phyloP scores from a whole-genome alignment of 805 yeast species.

The Saturnispora mendoncae region DNA sequence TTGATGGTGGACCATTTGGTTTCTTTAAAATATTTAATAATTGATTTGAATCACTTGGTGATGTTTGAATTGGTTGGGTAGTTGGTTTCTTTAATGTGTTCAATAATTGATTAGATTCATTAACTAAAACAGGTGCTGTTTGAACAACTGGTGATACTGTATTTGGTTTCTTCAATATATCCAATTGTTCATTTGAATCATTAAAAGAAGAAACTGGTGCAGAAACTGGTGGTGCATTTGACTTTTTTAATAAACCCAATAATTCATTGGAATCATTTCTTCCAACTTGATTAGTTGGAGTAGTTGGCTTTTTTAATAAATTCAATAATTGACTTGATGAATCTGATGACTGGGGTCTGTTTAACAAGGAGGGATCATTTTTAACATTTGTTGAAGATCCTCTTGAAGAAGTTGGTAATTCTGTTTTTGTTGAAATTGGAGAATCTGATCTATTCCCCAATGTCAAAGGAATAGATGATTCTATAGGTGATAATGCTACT shows the following conservation, averaged over 20 bases:
- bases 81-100: too few relatives aligned
- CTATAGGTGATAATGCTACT: too few relatives aligned
- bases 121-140: neutral
- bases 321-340: conserved; percentile 9
- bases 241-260: neutral
- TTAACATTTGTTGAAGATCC: too few relatives aligned
- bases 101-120: neutral
- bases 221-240: neutral
- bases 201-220: neutral
- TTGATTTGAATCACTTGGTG: neutral
- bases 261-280: neutral
- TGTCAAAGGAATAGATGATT: too few relatives aligned
- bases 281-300: neutral
- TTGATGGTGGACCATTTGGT: conserved; percentile 1
- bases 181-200: conserved; percentile 3
- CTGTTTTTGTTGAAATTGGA: conserved; percentile 8
- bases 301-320: conserved; percentile 3
- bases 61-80: neutral
- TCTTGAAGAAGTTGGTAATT: conserved; percentile 1
- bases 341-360: neutral
- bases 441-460: too few relatives aligned
- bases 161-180: conserved; percentile 11
- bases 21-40: neutral
- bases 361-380: neutral
- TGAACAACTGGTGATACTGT: neutral